Conservation (phyloP, 163 green algal species). For the Chloromonas sp. region DNA sequence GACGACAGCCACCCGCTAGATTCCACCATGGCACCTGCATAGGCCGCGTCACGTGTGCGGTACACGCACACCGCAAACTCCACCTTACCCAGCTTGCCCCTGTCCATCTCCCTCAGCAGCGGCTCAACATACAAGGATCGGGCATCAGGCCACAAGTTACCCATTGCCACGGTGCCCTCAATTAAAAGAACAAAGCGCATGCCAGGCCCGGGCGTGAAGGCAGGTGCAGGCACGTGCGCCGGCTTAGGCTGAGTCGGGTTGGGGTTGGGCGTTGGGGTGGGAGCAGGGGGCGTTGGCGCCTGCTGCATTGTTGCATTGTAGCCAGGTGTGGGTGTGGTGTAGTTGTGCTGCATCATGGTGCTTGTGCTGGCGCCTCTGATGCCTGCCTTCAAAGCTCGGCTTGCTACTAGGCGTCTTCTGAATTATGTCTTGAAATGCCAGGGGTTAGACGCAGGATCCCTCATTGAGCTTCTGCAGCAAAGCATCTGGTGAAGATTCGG, state of each 20-base stretch:
- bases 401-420: no score
- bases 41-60: not conserved
- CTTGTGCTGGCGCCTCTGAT: no score
- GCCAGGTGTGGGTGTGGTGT: no score
- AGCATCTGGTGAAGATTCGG: no score
- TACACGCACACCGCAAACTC: conserved; percentile 19
- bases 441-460: no score
- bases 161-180: conserved; percentile 15
- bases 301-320: no score
- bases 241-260: not conserved
- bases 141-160: conserved; percentile 10
- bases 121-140: conserved; percentile 16
- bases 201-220: not conserved
- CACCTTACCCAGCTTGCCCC: conserved; percentile 1
- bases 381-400: no score
- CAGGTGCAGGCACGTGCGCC: not conserved
- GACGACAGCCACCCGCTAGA: not conserved
- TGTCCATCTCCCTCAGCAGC: conserved; percentile 19
- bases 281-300: no score
- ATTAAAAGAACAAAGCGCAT: conserved; percentile 15
- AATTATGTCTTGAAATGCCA: no score
- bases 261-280: not conserved
- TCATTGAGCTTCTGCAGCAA: no score
- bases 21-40: not conserved
- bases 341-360: no score